phyloP scores from a whole-genome alignment of 2,329 filamentous ascomycete genomes.

The Mollisiaceae sp. region DNA sequence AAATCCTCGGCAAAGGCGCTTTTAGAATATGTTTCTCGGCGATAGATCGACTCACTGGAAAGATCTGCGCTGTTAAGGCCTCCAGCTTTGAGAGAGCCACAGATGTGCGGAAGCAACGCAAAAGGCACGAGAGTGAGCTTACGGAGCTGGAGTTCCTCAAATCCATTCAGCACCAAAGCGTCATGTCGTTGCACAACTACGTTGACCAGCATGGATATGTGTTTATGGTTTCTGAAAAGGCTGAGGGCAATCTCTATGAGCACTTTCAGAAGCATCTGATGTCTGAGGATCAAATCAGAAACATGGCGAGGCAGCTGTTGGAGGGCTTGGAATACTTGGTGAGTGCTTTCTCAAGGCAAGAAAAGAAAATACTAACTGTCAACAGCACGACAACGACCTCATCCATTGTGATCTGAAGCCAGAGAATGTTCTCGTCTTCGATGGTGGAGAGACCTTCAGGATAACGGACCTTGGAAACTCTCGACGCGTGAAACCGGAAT shows the following conservation, averaged over 20 bases:
- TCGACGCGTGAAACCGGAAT: neutral
- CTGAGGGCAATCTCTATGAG: neutral
- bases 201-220: neutral
- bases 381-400: conserved; percentile 6
- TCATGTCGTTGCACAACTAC: neutral
- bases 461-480: conserved; percentile 13
- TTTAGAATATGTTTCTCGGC: neutral
- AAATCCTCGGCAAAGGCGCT: neutral
- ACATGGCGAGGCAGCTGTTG: conserved; percentile 3
- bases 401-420: conserved; percentile 16
- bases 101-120: neutral
- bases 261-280: neutral
- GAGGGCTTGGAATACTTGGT: conserved; percentile 12
- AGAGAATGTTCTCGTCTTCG: conserved; percentile 10
- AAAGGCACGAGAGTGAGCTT: neutral
- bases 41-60: neutral
- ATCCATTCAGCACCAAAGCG: neutral
- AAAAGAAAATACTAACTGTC: neutral
- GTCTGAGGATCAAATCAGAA: neutral
- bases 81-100: neutral
- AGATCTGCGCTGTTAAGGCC: neutral
- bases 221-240: neutral
- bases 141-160: neutral
- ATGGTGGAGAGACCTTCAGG: neutral
- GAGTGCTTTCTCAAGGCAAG: neutral